Percentiles rank a stretch among this genome's conserved stretches.
These are phyloP conservation scores for Neurospora discreta DNA, from an alignment of 495 filamentous ascomycete species.

Conservation along the genomic window DNA sequence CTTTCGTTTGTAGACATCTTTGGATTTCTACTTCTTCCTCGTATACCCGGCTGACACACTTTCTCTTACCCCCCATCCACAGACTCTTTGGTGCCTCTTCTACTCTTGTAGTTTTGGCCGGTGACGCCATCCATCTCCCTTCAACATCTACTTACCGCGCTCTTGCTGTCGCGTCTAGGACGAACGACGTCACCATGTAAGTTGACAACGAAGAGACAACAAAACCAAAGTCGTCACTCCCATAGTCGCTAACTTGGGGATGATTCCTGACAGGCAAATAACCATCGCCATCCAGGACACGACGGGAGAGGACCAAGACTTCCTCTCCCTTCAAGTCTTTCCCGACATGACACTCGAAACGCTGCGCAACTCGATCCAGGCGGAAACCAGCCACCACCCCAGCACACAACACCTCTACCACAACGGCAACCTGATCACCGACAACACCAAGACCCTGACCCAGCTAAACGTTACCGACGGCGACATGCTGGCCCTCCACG, in stretches of 20 bases:
- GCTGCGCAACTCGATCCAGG: constrained; percentile 71
- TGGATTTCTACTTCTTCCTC: not conserved
- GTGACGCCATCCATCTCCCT: not conserved
- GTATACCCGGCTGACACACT: no score
- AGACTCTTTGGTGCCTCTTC: not conserved
- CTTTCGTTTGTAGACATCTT: not conserved
- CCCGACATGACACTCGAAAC: constrained; percentile 75
- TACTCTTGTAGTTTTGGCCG: not conserved
- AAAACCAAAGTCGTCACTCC: not conserved
- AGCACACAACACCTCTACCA: constrained; percentile 67
- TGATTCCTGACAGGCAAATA: constrained; percentile 54
- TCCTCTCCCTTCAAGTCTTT: constrained; percentile 75
- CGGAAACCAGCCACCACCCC: constrained; percentile 41
- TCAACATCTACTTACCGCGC: not conserved
- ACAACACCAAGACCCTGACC: constrained; percentile 67
- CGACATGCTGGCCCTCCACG: constrained; percentile 84
- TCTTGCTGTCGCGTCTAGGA: not conserved
- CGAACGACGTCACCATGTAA: not conserved
- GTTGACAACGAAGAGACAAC: not conserved
- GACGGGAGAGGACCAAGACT: constrained; percentile 55
- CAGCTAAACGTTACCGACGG: constrained; percentile 76
- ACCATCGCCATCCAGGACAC: constrained; percentile 76
- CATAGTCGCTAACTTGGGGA: not conserved
- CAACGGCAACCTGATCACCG: constrained; percentile 71
- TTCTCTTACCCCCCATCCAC: not conserved